Conservation (phyloP, 257 asterid genomes). For the Solanum sejunctum region DNA sequence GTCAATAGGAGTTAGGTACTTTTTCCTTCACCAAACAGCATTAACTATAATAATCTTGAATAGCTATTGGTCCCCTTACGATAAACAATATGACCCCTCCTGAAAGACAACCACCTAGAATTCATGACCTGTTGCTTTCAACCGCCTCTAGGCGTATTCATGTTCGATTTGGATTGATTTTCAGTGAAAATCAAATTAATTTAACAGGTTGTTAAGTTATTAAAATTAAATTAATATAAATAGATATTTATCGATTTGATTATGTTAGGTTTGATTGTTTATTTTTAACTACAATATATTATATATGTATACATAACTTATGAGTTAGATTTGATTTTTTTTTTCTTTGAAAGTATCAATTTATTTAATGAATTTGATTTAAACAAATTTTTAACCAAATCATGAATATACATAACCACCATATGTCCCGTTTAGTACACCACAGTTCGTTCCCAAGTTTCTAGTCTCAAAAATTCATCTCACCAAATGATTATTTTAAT, state of each 20-base stretch:
- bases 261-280: too few relatives aligned
- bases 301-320: too few relatives aligned
- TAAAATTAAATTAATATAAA: too few relatives aligned
- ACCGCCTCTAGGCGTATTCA: slow-evolving; percentile 7
- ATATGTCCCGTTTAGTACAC: not conserved
- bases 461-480: not conserved
- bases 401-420: too few relatives aligned
- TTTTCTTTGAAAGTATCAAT: too few relatives aligned
- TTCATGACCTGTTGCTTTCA: slow-evolving; percentile 34
- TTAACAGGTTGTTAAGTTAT: too few relatives aligned
- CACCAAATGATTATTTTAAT: not conserved
- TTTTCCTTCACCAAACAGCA: not conserved
- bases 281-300: too few relatives aligned
- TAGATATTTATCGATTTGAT: too few relatives aligned
- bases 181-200: not conserved
- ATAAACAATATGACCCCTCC: not conserved
- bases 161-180: not conserved
- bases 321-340: too few relatives aligned
- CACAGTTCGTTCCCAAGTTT: not conserved
- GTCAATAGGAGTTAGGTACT: not conserved
- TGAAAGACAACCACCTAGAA: not conserved
- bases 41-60: not conserved
- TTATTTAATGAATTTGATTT: too few relatives aligned
- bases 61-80: not conserved
- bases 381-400: too few relatives aligned